Conservation (phyloP, 805 yeast genomes). For the Lipomyces orientalis region DNA sequence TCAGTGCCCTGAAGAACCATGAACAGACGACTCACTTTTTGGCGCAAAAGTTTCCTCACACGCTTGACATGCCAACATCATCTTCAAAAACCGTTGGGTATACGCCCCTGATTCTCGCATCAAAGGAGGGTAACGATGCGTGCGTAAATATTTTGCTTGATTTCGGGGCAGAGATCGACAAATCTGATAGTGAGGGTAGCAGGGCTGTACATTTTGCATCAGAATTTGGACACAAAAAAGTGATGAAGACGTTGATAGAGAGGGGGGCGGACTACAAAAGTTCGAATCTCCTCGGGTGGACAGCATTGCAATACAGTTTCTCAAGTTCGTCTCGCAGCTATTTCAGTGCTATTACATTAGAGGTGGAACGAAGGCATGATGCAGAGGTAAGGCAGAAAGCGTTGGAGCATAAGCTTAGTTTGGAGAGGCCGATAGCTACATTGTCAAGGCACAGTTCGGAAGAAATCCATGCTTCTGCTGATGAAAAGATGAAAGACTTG, state of each 20-base stretch:
- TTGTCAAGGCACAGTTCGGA: neutral
- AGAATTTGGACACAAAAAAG: constrained; percentile 66
- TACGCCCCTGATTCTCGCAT: constrained; percentile 67
- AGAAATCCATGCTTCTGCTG: neutral
- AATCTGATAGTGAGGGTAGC: constrained; percentile 75
- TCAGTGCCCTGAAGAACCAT: constrained; percentile 67
- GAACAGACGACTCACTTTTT: constrained; percentile 75
- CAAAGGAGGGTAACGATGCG: constrained; percentile 62
- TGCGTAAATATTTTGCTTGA: constrained; percentile 69
- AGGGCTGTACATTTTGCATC: constrained; percentile 86
- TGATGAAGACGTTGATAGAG: constrained; percentile 58
- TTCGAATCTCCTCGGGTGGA: constrained; percentile 66
- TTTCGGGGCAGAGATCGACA: constrained; percentile 76
- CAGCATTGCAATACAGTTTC: constrained; percentile 64
- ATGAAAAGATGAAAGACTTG: neutral
- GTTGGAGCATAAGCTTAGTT: constrained; percentile 14
- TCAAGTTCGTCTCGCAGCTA: constrained; percentile 42
- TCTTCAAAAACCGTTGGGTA: constrained; percentile 37
- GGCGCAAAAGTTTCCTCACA: constrained; percentile 65
- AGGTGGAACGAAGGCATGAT: constrained; percentile 20
- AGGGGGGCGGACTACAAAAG: constrained; percentile 56
- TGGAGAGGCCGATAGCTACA: constrained; percentile 10
- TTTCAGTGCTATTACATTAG: constrained; percentile 21
- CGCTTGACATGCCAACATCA: constrained; percentile 67
- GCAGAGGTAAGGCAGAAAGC: constrained; percentile 3